Percentiles rank a stretch among this genome's conserved stretches.
These are phyloP conservation scores for Carex myosuroides DNA, from an alignment of 176 grass and related monocot genomes.

Conservation along the genomic window DNA sequence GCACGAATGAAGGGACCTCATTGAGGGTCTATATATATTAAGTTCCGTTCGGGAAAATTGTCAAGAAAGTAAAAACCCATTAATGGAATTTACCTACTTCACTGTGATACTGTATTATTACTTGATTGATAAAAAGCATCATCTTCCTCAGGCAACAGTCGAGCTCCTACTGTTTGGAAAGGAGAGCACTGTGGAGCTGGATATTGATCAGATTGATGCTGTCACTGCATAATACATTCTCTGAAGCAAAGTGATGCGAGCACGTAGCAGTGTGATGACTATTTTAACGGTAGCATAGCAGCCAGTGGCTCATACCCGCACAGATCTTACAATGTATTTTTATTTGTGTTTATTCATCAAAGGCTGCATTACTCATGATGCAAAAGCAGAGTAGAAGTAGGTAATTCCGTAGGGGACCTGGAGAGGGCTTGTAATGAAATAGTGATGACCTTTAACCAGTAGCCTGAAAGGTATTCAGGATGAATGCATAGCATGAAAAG, in stretches of 20 bases:
- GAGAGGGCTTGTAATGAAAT: background rate
- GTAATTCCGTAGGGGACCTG: background rate
- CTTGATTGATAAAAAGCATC: constrained; percentile 22
- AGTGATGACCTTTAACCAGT: background rate
- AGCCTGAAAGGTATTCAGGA: background rate
- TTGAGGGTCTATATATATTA: background rate
- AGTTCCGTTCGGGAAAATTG: background rate
- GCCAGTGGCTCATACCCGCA: background rate
- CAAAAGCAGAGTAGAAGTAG: background rate
- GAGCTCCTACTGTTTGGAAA: constrained; percentile 69
- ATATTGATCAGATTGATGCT: constrained; percentile 73
- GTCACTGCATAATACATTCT: constrained; percentile 16
- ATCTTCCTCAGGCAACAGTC: constrained; percentile 50
- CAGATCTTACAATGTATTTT: background rate
- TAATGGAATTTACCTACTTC: background rate
- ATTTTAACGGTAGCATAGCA: background rate
- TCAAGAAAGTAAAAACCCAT: background rate
- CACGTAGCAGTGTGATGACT: background rate
- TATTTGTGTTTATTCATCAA: background rate
- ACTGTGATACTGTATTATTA: background rate
- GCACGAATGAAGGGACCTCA: background rate
- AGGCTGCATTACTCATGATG: background rate
- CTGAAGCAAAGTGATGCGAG: background rate
- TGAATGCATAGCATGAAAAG: background rate
- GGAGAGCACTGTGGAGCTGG: constrained; percentile 75